Evolutionary conservation across 1,284 basidiomycete genomes (phyloP).

Genomic region (Puccinia horiana): DNA sequence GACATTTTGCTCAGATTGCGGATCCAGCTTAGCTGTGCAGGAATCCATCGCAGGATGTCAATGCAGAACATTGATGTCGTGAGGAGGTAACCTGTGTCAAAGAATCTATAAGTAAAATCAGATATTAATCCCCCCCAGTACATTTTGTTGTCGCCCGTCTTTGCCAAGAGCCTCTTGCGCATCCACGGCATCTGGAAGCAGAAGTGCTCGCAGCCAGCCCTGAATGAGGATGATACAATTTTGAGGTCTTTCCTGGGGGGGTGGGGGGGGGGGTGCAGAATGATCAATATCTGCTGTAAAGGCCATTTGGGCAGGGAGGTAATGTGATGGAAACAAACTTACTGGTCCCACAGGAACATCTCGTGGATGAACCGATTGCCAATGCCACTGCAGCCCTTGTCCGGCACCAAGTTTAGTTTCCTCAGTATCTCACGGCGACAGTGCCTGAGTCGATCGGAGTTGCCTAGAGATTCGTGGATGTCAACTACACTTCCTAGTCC

Average conservation of each 20-base stretch:
- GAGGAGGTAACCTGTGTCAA: constrained; percentile 5
- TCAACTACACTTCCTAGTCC: neutral
- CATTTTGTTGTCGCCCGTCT: neutral
- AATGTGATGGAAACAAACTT: neutral
- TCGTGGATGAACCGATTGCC: neutral
- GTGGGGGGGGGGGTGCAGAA: too few species aligned
- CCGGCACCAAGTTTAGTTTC: neutral
- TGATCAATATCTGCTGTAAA: neutral
- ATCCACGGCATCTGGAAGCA: constrained; percentile 17
- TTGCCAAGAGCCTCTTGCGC: neutral
- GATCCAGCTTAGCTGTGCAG: constrained; percentile 20
- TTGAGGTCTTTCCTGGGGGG: neutral
- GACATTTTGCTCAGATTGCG: neutral
- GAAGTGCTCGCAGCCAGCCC: neutral
- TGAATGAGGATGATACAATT: neutral
- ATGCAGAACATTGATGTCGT: constrained; percentile 18
- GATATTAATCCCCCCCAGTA: neutral
- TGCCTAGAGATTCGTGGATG: neutral
- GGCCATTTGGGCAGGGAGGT: neutral
- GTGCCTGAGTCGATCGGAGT: neutral
- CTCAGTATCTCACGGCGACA: neutral
- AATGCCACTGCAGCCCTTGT: neutral
- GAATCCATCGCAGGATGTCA: neutral
- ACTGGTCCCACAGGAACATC: too few species aligned
- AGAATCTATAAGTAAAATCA: constrained; percentile 6